Base-by-base conservation (phyloP, 2,329 filamentous ascomycete genomes). In the Sporothrix schenckii region DNA sequence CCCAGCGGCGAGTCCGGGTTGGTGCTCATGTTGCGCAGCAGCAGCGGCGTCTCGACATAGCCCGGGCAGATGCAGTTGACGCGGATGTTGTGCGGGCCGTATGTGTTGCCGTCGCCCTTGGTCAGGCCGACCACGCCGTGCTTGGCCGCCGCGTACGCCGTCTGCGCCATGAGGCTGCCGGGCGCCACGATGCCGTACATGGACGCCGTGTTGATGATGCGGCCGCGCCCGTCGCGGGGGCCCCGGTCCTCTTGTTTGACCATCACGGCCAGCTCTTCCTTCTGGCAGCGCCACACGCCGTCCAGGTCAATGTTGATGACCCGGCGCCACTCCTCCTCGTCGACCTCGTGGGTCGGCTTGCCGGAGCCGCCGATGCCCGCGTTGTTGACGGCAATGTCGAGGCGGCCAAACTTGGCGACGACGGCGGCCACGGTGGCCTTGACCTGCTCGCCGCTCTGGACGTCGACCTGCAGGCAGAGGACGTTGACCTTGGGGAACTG, bases 61-160 rank as follows among this genome's bases (percentile, higher is more conserved):
- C 73, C 85, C 0, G 86, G 87, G 69, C 87, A 88, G n/a, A 89
- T 83, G 2, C 85, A 86, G 74, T 89, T 89, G 76, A 89, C 85
- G 65, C 86, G 83, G 70, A 89, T 87, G 3, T 82, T 82, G 65
- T 80, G 75, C 4, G 79, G 75, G 0, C 83, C 84, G 77, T 88
- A 88, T 0, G 81, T 80, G 65, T 83, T 81, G 1, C 83, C 86
- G 72, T 88, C 86, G 2, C 81, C 82, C 75, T 81, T 83, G 10
- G 85, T 87, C 60, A 89, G 78, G 0, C 85, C 85, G 66, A 87
- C 74, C 5, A 86, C 81, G 41, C 82, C 85, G 75, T 87, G 85
- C 76, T 88, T 88, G 60, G 83, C 80, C 0, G 84, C 79, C 3
- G 81, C 75, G 74, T 88, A 88, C 21, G 84, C 81, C 1, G 81